Evolutionary conservation across 1,139 yeast genomes (phyloP).

Genomic region (Diutina neorugosa): DNA sequence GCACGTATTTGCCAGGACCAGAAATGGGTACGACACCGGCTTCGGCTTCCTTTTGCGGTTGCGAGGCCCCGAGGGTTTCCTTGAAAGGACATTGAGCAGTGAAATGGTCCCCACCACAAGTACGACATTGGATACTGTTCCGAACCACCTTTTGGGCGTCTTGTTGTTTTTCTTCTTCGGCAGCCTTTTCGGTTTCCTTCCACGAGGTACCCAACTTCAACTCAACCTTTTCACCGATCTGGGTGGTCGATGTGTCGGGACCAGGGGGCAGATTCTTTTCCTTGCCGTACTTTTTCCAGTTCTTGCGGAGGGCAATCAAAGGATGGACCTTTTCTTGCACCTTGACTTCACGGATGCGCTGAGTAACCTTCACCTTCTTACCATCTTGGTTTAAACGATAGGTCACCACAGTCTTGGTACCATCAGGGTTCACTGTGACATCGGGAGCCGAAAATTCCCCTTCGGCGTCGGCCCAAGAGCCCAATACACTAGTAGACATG

Average conservation of each 20-base stretch:
- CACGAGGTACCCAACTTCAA: conserved; percentile 60
- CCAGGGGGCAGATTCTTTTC: conserved; percentile 73
- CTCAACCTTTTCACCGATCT: conserved; percentile 73
- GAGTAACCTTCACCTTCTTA: conserved; percentile 78
- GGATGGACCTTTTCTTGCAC: conserved; percentile 78
- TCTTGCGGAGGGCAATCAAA: conserved; percentile 57
- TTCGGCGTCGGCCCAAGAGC: conserved; percentile 59
- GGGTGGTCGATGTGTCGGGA: conserved; percentile 83
- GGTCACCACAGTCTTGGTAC: conserved; percentile 79
- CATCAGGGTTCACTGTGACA: conserved; percentile 69
- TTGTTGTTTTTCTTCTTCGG: conserved; percentile 41
- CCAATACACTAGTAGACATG: conserved; percentile 19
- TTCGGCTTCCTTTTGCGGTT: conserved; percentile 22
- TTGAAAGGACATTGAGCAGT: conserved; percentile 94
- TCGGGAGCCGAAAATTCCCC: conserved; percentile 58
- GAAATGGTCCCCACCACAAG: conserved; percentile 84
- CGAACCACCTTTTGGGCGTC: conserved; percentile 34
- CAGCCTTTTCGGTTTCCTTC: conserved; percentile 50
- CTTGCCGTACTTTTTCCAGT: conserved; percentile 65
- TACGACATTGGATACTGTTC: conserved; percentile 63
- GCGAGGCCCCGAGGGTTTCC: conserved; percentile 62
- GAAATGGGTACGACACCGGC: conserved; percentile 20
- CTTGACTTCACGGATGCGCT: conserved; percentile 63
- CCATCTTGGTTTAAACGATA: conserved; percentile 70
- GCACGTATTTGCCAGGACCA: conserved; percentile 46